Conservation (phyloP, 2,329 filamentous ascomycete species). For the Fusarium sp. region DNA sequence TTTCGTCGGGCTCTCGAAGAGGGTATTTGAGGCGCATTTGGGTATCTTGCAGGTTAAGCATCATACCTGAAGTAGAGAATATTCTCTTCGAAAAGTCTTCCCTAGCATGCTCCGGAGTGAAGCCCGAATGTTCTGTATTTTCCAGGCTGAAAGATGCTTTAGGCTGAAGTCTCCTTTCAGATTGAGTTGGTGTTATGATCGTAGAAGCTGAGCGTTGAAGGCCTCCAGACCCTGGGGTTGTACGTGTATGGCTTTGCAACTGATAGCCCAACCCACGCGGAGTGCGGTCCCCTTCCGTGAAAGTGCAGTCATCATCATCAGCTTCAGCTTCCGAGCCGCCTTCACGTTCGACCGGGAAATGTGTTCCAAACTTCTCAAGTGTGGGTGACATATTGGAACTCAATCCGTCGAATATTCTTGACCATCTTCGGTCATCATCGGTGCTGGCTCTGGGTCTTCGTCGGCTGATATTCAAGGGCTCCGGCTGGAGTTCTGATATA, state of each 20-base stretch:
- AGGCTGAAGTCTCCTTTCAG: constrained; percentile 18
- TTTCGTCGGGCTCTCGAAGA: constrained; percentile 1
- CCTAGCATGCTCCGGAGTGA: constrained; percentile 39
- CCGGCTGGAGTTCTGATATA: constrained; percentile 43
- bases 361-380: constrained; percentile 20
- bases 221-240: constrained; percentile 6
- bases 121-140: constrained; percentile 35
- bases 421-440: constrained; percentile 28
- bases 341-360: not conserved
- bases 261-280: constrained; percentile 11
- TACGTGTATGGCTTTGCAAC: not conserved
- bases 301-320: not conserved
- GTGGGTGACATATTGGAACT: constrained; percentile 9
- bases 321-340: not conserved
- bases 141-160: constrained; percentile 33
- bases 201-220: constrained; percentile 36
- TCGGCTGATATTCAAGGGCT: constrained; percentile 43
- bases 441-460: constrained; percentile 15
- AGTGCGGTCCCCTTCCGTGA: constrained; percentile 12
- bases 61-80: constrained; percentile 26
- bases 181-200: constrained; percentile 41
- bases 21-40: constrained; percentile 26
- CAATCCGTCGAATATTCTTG: constrained; percentile 27
- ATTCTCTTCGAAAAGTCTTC: not conserved
- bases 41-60: constrained; percentile 35